A percentile compares a stretch with the other conserved stretches of the same genome.
Evolutionary conservation across 2,329 filamentous ascomycete genomes (phyloP).

Genomic region (Phaeosphaeria sp.): DNA sequence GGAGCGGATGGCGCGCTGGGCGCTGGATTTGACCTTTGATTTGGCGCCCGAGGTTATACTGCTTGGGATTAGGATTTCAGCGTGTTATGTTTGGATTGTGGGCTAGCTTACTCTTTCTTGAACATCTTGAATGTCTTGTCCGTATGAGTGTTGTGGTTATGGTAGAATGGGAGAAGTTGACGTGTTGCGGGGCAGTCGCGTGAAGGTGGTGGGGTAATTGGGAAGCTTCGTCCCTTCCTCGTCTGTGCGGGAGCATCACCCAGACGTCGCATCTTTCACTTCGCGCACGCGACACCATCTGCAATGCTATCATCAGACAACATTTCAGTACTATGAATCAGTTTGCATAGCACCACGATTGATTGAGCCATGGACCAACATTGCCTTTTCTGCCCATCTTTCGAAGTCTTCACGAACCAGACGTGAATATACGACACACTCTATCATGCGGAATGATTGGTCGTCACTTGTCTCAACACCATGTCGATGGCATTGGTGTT

Average conservation of each 20-base stretch:
- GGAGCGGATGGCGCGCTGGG: constrained; percentile 83
- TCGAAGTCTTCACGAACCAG: too few relatives aligned
- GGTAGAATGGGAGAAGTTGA: constrained; percentile 3
- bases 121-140: constrained; percentile 36
- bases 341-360: background rate
- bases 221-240: background rate
- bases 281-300: constrained; percentile 4
- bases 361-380: background rate
- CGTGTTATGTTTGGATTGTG: too few relatives aligned
- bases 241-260: background rate
- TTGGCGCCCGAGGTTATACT: constrained; percentile 81
- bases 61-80: constrained; percentile 6
- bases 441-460: background rate
- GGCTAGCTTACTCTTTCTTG: constrained; percentile 43
- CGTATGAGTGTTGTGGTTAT: background rate
- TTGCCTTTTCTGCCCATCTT: background rate
- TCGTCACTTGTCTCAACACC: background rate
- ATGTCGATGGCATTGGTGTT: background rate
- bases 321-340: background rate
- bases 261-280: background rate
- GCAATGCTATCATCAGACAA: background rate
- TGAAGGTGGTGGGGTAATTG: constrained; percentile 3
- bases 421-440: too few relatives aligned
- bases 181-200: constrained; percentile 8
- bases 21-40: constrained; percentile 97